phyloP scores from a whole-genome alignment of 2,329 filamentous ascomycete genomes.

The Hypocrella siamensis region DNA sequence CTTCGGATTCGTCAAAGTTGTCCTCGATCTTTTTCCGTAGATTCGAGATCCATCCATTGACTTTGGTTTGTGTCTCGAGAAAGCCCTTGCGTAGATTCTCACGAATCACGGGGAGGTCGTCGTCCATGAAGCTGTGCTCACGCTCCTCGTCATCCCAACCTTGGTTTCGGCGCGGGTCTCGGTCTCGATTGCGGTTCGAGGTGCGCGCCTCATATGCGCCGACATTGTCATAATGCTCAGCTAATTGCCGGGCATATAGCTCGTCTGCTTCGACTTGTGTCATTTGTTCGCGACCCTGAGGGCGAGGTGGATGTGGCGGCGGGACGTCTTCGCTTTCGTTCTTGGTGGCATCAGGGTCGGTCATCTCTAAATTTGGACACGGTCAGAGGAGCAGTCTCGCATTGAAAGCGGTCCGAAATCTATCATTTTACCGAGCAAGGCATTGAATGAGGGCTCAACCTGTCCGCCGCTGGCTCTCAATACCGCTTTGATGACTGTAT shows the following conservation, averaged over 20 bases:
- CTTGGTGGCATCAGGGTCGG: slow-evolving; percentile 53
- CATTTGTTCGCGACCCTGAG: slow-evolving; percentile 44
- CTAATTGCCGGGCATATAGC: slow-evolving; percentile 78
- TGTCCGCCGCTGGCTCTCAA: slow-evolving; percentile 71
- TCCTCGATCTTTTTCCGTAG: slow-evolving; percentile 91
- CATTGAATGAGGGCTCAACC: slow-evolving; percentile 91
- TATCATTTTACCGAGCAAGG: slow-evolving; percentile 52
- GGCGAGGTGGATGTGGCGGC: slow-evolving; percentile 70
- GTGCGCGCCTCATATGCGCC: slow-evolving; percentile 42
- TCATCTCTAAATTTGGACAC: slow-evolving; percentile 45
- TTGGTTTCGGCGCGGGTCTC: slow-evolving; percentile 23
- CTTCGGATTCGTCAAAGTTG: slow-evolving; percentile 59
- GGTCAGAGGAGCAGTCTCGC: background rate
- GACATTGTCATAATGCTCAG: slow-evolving; percentile 68
- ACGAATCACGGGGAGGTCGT: slow-evolving; percentile 83
- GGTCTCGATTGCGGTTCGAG: slow-evolving; percentile 24
- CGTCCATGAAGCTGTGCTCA: slow-evolving; percentile 86
- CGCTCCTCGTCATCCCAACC: slow-evolving; percentile 37
- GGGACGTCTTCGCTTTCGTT: slow-evolving; percentile 38
- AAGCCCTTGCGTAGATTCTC: slow-evolving; percentile 93
- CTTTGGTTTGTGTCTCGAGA: slow-evolving; percentile 78
- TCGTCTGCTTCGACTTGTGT: slow-evolving; percentile 85
- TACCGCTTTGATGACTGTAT: slow-evolving; percentile 70
- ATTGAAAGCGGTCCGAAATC: background rate
- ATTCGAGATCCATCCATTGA: slow-evolving; percentile 84